phyloP scores from a whole-genome alignment of 495 filamentous ascomycete genomes.

The Bryoglossum gracile region DNA sequence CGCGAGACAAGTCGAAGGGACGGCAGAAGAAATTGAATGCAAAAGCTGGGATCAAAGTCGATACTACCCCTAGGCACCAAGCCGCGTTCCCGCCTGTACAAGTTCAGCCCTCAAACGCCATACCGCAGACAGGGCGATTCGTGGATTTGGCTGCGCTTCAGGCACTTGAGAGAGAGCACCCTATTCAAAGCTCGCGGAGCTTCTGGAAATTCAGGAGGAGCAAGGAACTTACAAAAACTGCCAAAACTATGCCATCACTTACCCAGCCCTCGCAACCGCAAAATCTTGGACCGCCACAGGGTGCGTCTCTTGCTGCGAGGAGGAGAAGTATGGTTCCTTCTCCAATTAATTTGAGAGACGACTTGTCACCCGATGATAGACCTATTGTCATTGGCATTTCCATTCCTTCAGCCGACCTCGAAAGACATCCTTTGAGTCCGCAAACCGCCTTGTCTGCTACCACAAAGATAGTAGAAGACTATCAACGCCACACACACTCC shows the following conservation, averaged over 20 bases:
- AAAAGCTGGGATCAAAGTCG: conserved; percentile 56
- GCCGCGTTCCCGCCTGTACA: conserved; percentile 8
- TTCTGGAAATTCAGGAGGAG: conserved; percentile 24
- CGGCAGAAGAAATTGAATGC: conserved; percentile 49
- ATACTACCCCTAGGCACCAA: conserved; percentile 37
- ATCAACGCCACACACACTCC: conserved; percentile 27
- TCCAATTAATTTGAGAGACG: conserved; percentile 29
- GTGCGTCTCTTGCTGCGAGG: conserved; percentile 1
- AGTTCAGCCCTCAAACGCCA: conserved; percentile 6
- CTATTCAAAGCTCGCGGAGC: conserved; percentile 10
- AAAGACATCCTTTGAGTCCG: conserved; percentile 43
- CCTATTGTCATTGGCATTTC: conserved; percentile 75
- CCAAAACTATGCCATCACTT: background rate
- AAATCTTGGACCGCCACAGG: background rate
- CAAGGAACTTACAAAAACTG: conserved; percentile 1
- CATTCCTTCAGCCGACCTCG: conserved; percentile 53
- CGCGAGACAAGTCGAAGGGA: conserved; percentile 37
- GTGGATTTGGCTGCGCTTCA: conserved; percentile 43
- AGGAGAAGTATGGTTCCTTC: conserved; percentile 19
- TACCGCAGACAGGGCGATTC: conserved; percentile 31
- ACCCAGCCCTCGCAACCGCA: background rate
- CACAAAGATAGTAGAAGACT: conserved; percentile 16
- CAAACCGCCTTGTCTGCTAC: conserved; percentile 37
- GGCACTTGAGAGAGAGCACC: conserved; percentile 41
- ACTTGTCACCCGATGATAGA: conserved; percentile 67